Percentiles rank a stretch among this genome's conserved stretches.
phyloP scores from a whole-genome alignment of 2,329 filamentous ascomycete species.

The Ophioceras dolichostomum region DNA sequence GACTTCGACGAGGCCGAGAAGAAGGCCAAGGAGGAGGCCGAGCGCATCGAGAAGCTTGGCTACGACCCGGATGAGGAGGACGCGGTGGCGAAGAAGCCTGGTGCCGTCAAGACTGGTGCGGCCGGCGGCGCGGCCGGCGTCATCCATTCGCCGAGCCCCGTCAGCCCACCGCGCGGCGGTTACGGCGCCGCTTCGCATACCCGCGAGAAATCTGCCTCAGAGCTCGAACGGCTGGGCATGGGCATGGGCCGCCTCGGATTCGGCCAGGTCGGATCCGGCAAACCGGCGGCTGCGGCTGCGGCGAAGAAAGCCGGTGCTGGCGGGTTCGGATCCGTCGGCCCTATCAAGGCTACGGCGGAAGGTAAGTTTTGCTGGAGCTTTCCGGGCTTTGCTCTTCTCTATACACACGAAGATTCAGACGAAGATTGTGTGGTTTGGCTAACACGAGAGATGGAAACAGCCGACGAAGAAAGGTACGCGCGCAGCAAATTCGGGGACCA shows the following conservation, averaged over 20 bases:
- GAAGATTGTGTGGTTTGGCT: neutral
- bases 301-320: constrained; percentile 62
- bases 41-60: constrained; percentile 87
- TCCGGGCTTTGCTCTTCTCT: neutral
- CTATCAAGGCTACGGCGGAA: constrained; percentile 55
- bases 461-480: constrained; percentile 72
- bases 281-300: constrained; percentile 40
- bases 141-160: constrained; percentile 62
- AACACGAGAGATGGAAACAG: constrained; percentile 18
- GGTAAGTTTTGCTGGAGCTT: neutral
- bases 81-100: constrained; percentile 28
- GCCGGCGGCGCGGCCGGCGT: neutral
- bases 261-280: constrained; percentile 62
- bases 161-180: constrained; percentile 50
- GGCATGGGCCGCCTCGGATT: constrained; percentile 77
- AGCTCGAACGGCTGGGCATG: constrained; percentile 85
- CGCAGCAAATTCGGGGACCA: constrained; percentile 81
- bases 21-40: constrained; percentile 94
- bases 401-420: too few relatives aligned
- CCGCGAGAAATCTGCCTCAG: constrained; percentile 55
- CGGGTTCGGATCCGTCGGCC: constrained; percentile 75
- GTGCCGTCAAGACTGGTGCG: constrained; percentile 19
- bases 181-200: constrained; percentile 49
- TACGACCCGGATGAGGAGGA: constrained; percentile 88
- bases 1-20: constrained; percentile 97